A percentile compares a stretch with the other conserved stretches of the same genome.
Evolutionary conservation across 495 filamentous ascomycete genomes (phyloP).

Genomic region (Neurospora sp.): DNA sequence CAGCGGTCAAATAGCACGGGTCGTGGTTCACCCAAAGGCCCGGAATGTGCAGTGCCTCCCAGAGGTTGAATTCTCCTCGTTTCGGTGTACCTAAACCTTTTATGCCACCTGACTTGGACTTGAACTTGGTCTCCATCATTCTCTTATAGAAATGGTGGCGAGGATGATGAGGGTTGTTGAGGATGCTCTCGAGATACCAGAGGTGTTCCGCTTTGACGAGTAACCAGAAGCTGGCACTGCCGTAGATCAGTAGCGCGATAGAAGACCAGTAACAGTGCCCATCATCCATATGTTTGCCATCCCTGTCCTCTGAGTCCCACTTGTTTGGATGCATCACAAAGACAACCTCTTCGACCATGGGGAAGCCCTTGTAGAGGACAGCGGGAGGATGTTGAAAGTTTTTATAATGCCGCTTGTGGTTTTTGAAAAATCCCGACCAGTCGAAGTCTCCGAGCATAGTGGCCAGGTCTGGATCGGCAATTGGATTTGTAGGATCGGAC

Average conservation of each 20-base stretch:
- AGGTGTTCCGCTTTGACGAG: slow-evolving; percentile 23
- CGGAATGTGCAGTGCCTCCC: slow-evolving; percentile 16
- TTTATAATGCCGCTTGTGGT: background rate
- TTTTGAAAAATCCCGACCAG: background rate
- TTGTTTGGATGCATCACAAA: slow-evolving; percentile 14
- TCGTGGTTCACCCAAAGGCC: slow-evolving; percentile 13
- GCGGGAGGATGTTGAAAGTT: background rate
- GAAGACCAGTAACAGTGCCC: slow-evolving; percentile 15
- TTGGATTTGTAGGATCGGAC: background rate
- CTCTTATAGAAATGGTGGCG: slow-evolving; percentile 12
- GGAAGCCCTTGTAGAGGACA: slow-evolving; percentile 5
- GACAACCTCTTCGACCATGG: slow-evolving; percentile 13
- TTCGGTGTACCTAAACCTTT: background rate
- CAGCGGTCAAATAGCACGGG: slow-evolving; percentile 16
- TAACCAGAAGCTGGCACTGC: slow-evolving; percentile 12
- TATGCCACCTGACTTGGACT: background rate
- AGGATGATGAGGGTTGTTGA: slow-evolving; percentile 11
- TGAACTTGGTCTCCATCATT: background rate
- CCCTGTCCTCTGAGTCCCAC: background rate
- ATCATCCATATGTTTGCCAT: slow-evolving; percentile 2
- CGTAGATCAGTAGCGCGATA: slow-evolving; percentile 12
- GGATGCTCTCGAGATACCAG: slow-evolving; percentile 6
- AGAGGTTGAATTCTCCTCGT: slow-evolving; percentile 6
- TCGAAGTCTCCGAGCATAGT: background rate
- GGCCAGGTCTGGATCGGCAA: background rate